phyloP scores from a whole-genome alignment of 495 filamentous ascomycete species.

The Acidomyces sp. region DNA sequence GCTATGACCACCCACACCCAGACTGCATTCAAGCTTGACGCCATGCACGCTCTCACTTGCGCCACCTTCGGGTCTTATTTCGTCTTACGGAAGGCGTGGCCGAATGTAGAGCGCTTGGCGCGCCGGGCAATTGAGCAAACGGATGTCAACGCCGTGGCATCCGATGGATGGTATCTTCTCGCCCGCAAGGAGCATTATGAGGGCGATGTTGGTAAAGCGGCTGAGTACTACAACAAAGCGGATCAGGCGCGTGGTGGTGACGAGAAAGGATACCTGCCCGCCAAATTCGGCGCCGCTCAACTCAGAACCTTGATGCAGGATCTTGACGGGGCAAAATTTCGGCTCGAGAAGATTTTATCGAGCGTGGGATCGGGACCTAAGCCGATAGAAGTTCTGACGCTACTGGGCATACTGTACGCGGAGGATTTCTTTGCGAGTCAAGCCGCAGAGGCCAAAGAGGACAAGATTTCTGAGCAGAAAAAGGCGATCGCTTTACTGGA shows the following conservation, averaged over 20 bases:
- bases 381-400: constrained; percentile 77
- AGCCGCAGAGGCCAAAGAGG: constrained; percentile 60
- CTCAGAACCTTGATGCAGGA: constrained; percentile 73
- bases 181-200: constrained; percentile 75
- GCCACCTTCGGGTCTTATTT: constrained; percentile 83
- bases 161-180: constrained; percentile 91
- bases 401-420: constrained; percentile 79
- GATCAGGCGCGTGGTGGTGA: constrained; percentile 79
- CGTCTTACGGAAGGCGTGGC: constrained; percentile 58
- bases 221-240: constrained; percentile 71
- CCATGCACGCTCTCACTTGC: constrained; percentile 79
- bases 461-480: constrained; percentile 67
- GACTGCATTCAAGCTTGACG: constrained; percentile 89
- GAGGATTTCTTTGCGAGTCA: constrained; percentile 83
- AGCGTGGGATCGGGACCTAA: constrained; percentile 40
- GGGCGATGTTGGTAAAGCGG: constrained; percentile 52
- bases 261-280: constrained; percentile 77
- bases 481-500: constrained; percentile 77
- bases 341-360: constrained; percentile 84
- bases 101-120: constrained; percentile 70
- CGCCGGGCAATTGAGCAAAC: constrained; percentile 90
- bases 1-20: constrained; percentile 91
- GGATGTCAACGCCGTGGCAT: constrained; percentile 87
- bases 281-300: constrained; percentile 85
- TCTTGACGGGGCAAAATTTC: constrained; percentile 80